These are phyloP conservation scores for Xylogone sp. DNA, from an alignment of 2,329 filamentous ascomycete genomes.

Conservation along the genomic window DNA sequence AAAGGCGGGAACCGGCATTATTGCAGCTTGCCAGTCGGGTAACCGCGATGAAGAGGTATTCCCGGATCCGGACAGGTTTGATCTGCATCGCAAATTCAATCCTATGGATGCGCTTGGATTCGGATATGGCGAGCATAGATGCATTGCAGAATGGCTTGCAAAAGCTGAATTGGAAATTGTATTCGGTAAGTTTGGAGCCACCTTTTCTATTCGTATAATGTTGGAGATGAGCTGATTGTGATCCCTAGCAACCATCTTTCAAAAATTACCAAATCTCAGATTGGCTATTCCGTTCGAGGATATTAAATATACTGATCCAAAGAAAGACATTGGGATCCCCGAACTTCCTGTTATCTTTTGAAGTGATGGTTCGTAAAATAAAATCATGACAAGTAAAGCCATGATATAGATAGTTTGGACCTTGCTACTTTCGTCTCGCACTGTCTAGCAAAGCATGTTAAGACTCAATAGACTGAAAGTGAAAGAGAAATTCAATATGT, in stretches of 20 bases:
- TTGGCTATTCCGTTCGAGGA: conserved; percentile 35
- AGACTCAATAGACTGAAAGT: no score
- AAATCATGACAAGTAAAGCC: no score
- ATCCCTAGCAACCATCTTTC: conserved; percentile 32
- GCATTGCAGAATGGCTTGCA: conserved; percentile 41
- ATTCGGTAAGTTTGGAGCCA: conserved; percentile 32
- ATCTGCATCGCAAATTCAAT: conserved; percentile 36
- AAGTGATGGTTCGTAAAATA: no score
- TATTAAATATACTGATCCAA: conserved; percentile 34
- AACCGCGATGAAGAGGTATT: conserved; percentile 45
- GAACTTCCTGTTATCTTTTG: conserved; percentile 29
- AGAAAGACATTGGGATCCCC: conserved; percentile 37
- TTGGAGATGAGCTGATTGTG: not conserved
- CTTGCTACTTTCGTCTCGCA: no score
- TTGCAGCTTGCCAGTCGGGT: conserved; percentile 42
- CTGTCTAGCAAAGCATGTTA: no score
- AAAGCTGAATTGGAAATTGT: conserved; percentile 38
- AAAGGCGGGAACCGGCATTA: conserved; percentile 41
- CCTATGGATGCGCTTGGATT: conserved; percentile 37
- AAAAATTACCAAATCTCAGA: conserved; percentile 35
- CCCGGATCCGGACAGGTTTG: conserved; percentile 36
- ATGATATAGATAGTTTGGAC: no score
- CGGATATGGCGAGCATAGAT: conserved; percentile 43
- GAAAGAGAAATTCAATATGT: no score
- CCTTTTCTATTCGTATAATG: not conserved